These are phyloP conservation scores for Thelonectria blattea DNA, from an alignment of 2,329 filamentous ascomycete genomes.

Conservation along the genomic window DNA sequence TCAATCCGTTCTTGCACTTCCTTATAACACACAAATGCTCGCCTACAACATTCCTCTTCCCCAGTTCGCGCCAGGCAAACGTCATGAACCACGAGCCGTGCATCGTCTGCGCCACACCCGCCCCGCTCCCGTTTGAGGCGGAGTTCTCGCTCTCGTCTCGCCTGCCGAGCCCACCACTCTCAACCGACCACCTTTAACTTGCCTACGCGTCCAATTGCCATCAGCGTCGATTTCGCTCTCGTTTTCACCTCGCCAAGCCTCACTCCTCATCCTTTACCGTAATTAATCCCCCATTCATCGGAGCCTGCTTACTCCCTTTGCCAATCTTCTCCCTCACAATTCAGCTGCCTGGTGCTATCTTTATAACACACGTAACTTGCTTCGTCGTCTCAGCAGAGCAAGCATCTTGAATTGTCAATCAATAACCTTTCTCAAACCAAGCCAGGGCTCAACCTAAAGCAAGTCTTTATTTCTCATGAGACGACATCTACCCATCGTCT, in stretches of 20 bases:
- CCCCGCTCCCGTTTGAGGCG: conserved; percentile 26
- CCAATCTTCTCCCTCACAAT: neutral
- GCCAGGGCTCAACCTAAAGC: neutral
- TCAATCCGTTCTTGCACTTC: neutral
- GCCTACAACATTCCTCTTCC: neutral
- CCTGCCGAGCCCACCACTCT: conserved; percentile 17
- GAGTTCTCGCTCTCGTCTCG: conserved; percentile 19
- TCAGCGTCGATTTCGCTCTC: neutral
- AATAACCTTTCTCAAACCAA: neutral
- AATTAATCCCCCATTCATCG: neutral
- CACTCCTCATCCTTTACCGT: conserved; percentile 1
- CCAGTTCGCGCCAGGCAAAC: conserved; percentile 19
- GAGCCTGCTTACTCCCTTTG: neutral
- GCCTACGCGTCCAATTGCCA: conserved; percentile 8
- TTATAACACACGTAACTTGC: neutral
- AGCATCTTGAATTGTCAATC: neutral
- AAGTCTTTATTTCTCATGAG: neutral
- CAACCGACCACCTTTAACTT: neutral
- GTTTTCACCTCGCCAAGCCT: conserved; percentile 1
- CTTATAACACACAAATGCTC: neutral
- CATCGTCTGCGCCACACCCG: conserved; percentile 27
- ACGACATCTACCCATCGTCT: neutral
- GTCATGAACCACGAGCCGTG: conserved; percentile 28
- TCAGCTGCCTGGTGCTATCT: neutral
- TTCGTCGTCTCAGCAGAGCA: neutral